Base-by-base conservation (phyloP, 2,329 filamentous ascomycete species). In the Lizonia empirigonia region DNA sequence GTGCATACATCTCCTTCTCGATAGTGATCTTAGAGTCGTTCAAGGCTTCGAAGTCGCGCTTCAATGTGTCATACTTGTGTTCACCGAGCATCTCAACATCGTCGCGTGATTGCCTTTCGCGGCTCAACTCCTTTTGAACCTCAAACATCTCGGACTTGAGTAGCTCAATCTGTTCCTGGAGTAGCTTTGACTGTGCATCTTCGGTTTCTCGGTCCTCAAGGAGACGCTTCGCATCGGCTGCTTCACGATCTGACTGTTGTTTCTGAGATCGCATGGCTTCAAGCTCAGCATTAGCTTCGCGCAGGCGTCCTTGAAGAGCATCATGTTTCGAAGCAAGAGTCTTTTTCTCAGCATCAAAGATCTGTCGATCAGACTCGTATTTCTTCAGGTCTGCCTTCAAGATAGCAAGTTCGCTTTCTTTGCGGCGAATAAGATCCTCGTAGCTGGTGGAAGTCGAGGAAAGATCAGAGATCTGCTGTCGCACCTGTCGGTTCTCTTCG, bases 1-100 rank as follows among this genome's bases (percentile, higher is more conserved):
- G 93, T 5, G 90, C 88, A 70, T 97, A 97, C 71, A 99, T 87
- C 74, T 97, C 93, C 73, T 97, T 97, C 74, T 99, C 93, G 57
- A 99, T 96, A 37, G 87, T 96, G 64, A 97, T 96, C 74, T 99
- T 99, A 22, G 91, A 87, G 58, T 97, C 91, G 64, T 96, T 96
- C 26, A 97, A 80, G 26, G 85, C 84, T 40, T 95, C 87, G 62
- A 86, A 96, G 59, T 97, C 91, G 20, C 92, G 86, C 69, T 92
- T 87, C 53, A 99, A 79, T 41, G 87, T 85, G 35, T 89, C 81
- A 64, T 87, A 90, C 70, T 94, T 95, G 75, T 96, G 92, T 62
- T 97, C 91, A 4, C 90, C 86, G 50, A 97, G 87, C 61, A 96
- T 85, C 58, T 93, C 87, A 20, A 97, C 91, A 68, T 99, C 94